phyloP scores from a whole-genome alignment of 306 rosid genomes.

The Macrotyloma uniflorum region DNA sequence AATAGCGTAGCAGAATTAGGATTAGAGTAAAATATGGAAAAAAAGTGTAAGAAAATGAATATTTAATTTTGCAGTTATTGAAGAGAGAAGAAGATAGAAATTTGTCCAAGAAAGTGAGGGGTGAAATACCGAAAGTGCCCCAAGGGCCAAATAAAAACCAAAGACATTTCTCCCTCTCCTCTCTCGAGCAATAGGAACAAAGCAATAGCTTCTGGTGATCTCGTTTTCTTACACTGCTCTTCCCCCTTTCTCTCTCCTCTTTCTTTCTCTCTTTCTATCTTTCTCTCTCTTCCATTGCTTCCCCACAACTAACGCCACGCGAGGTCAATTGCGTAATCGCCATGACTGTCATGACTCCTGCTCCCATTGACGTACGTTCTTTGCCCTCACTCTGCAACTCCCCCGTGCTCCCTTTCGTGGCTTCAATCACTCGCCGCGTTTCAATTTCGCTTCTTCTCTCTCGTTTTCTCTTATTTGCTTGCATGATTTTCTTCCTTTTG shows the following conservation, averaged over 20 bases:
- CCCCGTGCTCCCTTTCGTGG: background rate
- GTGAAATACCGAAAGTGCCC: constrained; percentile 43
- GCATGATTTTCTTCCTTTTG: background rate
- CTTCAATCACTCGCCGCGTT: constrained; percentile 28
- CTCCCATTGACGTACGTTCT: constrained; percentile 74
- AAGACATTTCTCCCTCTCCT: constrained; percentile 38
- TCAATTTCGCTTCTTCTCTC: constrained; percentile 28
- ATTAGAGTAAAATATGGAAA: background rate
- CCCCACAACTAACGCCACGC: constrained; percentile 21
- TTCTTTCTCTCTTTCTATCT: constrained; percentile 5
- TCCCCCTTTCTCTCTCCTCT: constrained; percentile 28
- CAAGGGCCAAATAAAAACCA: constrained; percentile 40
- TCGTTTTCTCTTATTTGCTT: background rate
- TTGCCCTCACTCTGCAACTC: constrained; percentile 37
- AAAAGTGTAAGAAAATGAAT: background rate
- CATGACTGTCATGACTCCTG: constrained; percentile 79
- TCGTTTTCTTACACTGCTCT: constrained; percentile 39
- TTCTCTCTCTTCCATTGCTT: constrained; percentile 50
- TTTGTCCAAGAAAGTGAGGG: background rate
- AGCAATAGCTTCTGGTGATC: constrained; percentile 49
- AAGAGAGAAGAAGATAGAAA: background rate
- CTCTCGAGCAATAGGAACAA: constrained; percentile 28
- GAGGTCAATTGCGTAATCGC: constrained; percentile 50
- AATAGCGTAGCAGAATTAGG: no score
- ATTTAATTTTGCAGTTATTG: background rate